These are phyloP conservation scores for Macrocybe sp. DNA, from an alignment of 1,284 basidiomycete species.

Conservation along the genomic window DNA sequence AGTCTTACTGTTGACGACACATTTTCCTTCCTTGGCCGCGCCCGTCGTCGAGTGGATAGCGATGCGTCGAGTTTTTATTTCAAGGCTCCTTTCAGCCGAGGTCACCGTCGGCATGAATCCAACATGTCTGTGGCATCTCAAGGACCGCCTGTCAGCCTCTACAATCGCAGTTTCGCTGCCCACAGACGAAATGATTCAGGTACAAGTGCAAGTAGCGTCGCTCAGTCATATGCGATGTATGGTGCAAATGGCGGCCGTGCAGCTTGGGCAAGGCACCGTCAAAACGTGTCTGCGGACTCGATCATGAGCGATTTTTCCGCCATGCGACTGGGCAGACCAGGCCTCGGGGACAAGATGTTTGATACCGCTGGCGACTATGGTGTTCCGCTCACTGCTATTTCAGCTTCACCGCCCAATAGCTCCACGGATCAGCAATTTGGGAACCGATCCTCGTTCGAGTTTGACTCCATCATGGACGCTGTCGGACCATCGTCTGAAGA, in stretches of 20 bases:
- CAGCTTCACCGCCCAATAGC: slow-evolving; percentile 52
- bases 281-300: slow-evolving; percentile 62
- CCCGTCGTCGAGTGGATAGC: slow-evolving; percentile 55
- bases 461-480: slow-evolving; percentile 61
- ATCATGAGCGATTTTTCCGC: slow-evolving; percentile 59
- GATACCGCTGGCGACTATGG: slow-evolving; percentile 54
- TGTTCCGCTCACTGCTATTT: slow-evolving; percentile 60
- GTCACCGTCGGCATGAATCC: slow-evolving; percentile 42
- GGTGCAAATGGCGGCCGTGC: slow-evolving; percentile 51
- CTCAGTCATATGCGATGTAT: slow-evolving; percentile 45
- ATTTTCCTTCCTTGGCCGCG: slow-evolving; percentile 55
- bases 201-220: slow-evolving; percentile 49
- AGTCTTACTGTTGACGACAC: slow-evolving; percentile 65
- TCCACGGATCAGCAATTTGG: slow-evolving; percentile 15
- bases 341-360: slow-evolving; percentile 87
- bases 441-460: slow-evolving; percentile 50
- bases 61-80: slow-evolving; percentile 76
- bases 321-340: slow-evolving; percentile 60
- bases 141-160: slow-evolving; percentile 66
- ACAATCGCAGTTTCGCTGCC: slow-evolving; percentile 47
- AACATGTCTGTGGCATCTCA: slow-evolving; percentile 43
- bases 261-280: slow-evolving; percentile 57
- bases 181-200: slow-evolving; percentile 48
- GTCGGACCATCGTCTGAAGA: slow-evolving; percentile 35
- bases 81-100: slow-evolving; percentile 38